phyloP scores from a whole-genome alignment of 2,329 filamentous ascomycete species.

The Didymella glomerata region DNA sequence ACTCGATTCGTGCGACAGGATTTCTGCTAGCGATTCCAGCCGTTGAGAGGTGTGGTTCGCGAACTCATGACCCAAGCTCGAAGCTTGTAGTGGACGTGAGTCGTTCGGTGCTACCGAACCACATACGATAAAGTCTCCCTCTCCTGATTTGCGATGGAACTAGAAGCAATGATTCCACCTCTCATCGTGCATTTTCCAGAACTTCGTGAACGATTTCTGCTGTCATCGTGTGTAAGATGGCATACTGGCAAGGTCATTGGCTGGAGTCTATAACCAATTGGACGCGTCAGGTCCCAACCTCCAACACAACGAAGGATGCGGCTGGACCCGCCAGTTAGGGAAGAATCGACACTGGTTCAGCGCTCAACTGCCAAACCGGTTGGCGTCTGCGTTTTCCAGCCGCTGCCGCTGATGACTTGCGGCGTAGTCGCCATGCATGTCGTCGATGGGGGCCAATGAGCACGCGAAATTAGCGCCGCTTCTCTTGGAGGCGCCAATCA shows the following conservation, averaged over 20 bases:
- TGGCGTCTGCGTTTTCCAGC: constrained; percentile 19
- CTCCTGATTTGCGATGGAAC: constrained; percentile 6
- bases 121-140: constrained; percentile 9
- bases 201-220: neutral
- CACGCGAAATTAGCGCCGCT: constrained; percentile 19
- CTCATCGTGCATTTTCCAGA: constrained; percentile 2
- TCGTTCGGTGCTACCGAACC: constrained; percentile 14
- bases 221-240: constrained; percentile 10
- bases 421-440: constrained; percentile 16
- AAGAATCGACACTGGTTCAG: constrained; percentile 18
- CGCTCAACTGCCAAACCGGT: constrained; percentile 16
- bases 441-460: constrained; percentile 16
- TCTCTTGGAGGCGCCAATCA: constrained; percentile 17
- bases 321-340: constrained; percentile 17
- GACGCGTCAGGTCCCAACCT: neutral
- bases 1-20: constrained; percentile 5
- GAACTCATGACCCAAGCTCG: constrained; percentile 22
- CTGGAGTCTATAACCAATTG: constrained; percentile 9
- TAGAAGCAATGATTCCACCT: constrained; percentile 1
- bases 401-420: constrained; percentile 20
- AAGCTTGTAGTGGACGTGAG: constrained; percentile 4
- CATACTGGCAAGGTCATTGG: constrained; percentile 9
- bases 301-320: constrained; percentile 17
- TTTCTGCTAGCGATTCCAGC: neutral
- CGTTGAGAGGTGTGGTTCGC: neutral